Base-by-base conservation (phyloP, 495 filamentous ascomycete genomes). In the Aspergillus avenaceus region DNA sequence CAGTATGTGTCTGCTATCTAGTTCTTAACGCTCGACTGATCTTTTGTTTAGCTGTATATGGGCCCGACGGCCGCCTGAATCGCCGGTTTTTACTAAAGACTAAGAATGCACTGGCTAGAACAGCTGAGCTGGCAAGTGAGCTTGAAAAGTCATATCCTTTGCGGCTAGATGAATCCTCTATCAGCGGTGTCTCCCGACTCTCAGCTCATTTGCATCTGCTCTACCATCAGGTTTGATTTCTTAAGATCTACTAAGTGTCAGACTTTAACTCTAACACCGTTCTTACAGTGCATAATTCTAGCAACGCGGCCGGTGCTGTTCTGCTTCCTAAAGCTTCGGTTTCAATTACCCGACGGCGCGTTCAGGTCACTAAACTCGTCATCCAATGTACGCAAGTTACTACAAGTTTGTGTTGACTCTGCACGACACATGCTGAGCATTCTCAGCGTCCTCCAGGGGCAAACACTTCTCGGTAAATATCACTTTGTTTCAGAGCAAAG, bases 151-250 rank as follows among this genome's bases (percentile, higher is more conserved):
- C 60, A 21, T 70, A 70, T 45, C 60, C 60, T 9, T 37, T 76
- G 25, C 59, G 64, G 12, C 47, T 70, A 16, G 65, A 74, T 8
- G 60, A 53, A 48, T 37, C 46, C 5, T 27, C 60, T n/a, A 52
- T 48, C 1, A 73, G 60, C 32, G 70, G 72, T 4, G 59, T 72
- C 9, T 73, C 68, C 11, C 47, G 71, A 37, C 59, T 65, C 31
- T 69, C 71, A 6, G 72, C 72, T 8, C 69, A 72, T 53, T 62
- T 76, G 16, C 66, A 74, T 53, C 63, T 76, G 13, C 60, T 71
- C 29, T 68, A 76, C 37, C 72, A 76, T 36, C 70, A 72, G 49
- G 66, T 70, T 45, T 14, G 48, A 54, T 21, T 38, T 5, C 26
- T 16, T 19, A 32, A 4, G 23, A 8, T 8, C 24, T 23, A 11